Evolutionary conservation across 306 rosid species (phyloP).

Genomic region (Prunus mira): DNA sequence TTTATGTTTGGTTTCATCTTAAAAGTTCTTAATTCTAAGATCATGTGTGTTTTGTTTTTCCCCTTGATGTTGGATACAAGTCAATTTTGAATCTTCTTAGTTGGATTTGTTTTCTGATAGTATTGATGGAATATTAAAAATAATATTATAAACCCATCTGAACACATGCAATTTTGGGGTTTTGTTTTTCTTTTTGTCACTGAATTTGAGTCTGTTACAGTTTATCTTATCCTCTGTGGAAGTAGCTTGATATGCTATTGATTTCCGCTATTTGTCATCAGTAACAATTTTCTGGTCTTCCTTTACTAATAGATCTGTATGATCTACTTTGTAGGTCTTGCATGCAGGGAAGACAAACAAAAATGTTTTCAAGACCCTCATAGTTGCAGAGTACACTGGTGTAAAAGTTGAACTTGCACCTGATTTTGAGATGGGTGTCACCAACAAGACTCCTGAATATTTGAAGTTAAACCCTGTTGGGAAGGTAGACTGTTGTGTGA

Average conservation of each 20-base stretch:
- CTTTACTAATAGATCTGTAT: not conserved
- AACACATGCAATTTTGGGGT: not conserved
- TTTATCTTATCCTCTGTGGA: not conserved
- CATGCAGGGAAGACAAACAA: conserved; percentile 47
- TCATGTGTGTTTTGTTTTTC: not conserved
- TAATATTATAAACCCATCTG: not conserved
- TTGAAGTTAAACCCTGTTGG: conserved; percentile 83
- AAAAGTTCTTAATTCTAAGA: not conserved
- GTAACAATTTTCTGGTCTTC: not conserved
- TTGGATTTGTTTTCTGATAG: not conserved
- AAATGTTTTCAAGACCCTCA: conserved; percentile 59
- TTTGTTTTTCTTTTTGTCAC: not conserved
- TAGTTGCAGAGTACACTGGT: conserved; percentile 55
- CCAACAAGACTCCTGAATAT: conserved; percentile 66
- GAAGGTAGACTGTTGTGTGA: conserved; percentile 40
- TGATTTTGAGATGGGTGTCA: conserved; percentile 64
- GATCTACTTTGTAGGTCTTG: conserved; percentile 43
- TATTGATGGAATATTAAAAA: not conserved
- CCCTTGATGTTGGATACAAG: not conserved
- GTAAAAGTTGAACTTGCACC: conserved; percentile 49
- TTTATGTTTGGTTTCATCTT: not conserved
- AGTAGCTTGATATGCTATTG: not conserved
- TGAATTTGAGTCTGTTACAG: no score
- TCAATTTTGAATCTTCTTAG: not conserved
- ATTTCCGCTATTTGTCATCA: not conserved